Evolutionary conservation across 1,284 basidiomycete species (phyloP), one percentile per base, ranked within the genome.

Genomic region (Ganoderma lucidum): DNA sequence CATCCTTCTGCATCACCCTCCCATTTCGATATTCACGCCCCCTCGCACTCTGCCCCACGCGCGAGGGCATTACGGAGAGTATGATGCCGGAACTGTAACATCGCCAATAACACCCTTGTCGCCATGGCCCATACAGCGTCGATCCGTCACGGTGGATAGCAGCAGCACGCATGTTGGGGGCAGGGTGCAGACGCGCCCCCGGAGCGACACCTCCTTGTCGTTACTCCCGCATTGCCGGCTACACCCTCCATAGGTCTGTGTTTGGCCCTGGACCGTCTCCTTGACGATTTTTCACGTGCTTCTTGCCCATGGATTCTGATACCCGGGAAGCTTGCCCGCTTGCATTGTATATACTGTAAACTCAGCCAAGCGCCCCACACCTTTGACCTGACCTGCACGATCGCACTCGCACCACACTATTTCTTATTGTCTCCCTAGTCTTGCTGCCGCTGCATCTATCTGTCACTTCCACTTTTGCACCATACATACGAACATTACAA

Each of bases 41-140:
- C 44, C 19, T 28, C 45, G 30, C 44, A 32, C 3, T 3, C 30
- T 19, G 14, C 15, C 41, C 23, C 28, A 6, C 10, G 5, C 60
- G 42, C 60, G 39, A 39, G 12, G 28, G 28, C 17, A 19, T 2
- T 19, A 45, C 17, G 23, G 12, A 6, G 32, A 35, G 9, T 35
- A 45, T 19, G 32, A 45, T 45, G 44, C 17, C 3, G 10, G 35
- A 35, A 23, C 23, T 23, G 35, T 35, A 35, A 35, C 6, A n/a
- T 35, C 44, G 17, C 28, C 62, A 8, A 30, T 35, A 15, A 45
- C 32, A 32, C 42, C 44, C 17, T 37, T 63, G 17, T 59, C 44
- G 6, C 62, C 62, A 12, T 30, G 62, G 10, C 62, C 62, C 9
- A 44, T 63, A 17, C 23, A 32, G 4, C 62, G 62, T n/a, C 62